Base-by-base conservation (phyloP, 768 basidiomycete genomes). In the Boletus bicolor region DNA sequence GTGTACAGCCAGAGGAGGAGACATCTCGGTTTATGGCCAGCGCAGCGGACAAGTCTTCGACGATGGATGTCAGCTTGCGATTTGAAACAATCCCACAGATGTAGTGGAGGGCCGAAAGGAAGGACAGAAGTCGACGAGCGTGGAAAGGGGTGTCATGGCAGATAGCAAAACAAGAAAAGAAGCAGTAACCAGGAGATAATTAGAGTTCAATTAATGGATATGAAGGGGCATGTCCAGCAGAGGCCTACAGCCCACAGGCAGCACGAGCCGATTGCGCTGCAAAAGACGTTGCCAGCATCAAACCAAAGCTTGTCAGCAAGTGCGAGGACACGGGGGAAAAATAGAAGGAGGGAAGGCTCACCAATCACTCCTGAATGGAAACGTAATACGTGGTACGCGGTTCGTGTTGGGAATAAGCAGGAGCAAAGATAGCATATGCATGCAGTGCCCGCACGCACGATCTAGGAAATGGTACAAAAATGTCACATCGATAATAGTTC, bases 191-290 rank as follows among this genome's bases (percentile, higher is more conserved):
- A 53, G 41, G 48, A 44, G 26, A 21, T 38, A 46, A 42, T 54
- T 68, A 65, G 51, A 54, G 65, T 67, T 67, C 66, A 63, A 68
- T 68, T 19, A 58, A 61, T 53, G 54, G 44, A 67, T 61, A 66
- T 68, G 62, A 67, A 62, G 59, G 44, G 55, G 52, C 11, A 37
- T 53, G 34, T 49, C 55, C 60, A 42, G 45, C 26, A 62, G 55
- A 35, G 49, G 54, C n/a, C 14, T 30, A 19, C 39, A 49, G 21
- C 21, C 21, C 2, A 24, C 21, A 24, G 10, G 52, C 57, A 45
- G 57, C 59, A 50, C 35, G 45, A 19, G 26, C 45, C 11, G 43
- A 45, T 48, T 58, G 54, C 19, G 34, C 19, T n/a, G 38, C 30
- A 19, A 36, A 41, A 44, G 43, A 38, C 9, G 44, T 38, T 14